Evolutionary conservation across 495 filamentous ascomycete genomes (phyloP).

Genomic region (Pyronema omphalodes): DNA sequence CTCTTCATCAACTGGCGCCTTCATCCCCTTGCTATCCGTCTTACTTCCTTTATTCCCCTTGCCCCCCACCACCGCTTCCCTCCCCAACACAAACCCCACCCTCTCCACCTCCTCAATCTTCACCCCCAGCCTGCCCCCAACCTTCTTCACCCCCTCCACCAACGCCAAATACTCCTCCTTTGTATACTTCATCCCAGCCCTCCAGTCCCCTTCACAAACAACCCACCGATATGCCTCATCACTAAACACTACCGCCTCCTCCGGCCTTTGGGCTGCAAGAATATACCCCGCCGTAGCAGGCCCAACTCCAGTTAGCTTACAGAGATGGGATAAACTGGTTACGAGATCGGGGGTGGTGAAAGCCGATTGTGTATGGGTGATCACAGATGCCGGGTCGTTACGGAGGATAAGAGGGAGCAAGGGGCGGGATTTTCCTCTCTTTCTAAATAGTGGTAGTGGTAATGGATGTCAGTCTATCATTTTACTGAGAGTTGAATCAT

Average conservation of each 20-base stretch:
- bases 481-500: background rate
- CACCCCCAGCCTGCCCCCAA: constrained; percentile 23
- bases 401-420: constrained; percentile 29
- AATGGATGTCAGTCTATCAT: too few species aligned
- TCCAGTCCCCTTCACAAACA: constrained; percentile 29
- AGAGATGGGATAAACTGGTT: constrained; percentile 3
- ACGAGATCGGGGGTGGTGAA: constrained; percentile 9
- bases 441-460: too few species aligned
- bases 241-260: constrained; percentile 32
- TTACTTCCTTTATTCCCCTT: background rate
- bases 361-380: constrained; percentile 20
- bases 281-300: constrained; percentile 36
- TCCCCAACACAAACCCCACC: constrained; percentile 27
- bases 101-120: constrained; percentile 25
- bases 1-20: too few species aligned
- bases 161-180: constrained; percentile 30
- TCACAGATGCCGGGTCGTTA: constrained; percentile 23
- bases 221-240: constrained; percentile 35
- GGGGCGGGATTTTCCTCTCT: constrained; percentile 34
- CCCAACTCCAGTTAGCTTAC: constrained; percentile 31
- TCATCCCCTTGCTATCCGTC: background rate
- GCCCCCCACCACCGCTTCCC: constrained; percentile 9
- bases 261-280: constrained; percentile 26
- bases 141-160: constrained; percentile 19
- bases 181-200: constrained; percentile 31